Evolutionary conservation across 2,329 filamentous ascomycete genomes (phyloP).

Genomic region (Hansfordia pulvinata): DNA sequence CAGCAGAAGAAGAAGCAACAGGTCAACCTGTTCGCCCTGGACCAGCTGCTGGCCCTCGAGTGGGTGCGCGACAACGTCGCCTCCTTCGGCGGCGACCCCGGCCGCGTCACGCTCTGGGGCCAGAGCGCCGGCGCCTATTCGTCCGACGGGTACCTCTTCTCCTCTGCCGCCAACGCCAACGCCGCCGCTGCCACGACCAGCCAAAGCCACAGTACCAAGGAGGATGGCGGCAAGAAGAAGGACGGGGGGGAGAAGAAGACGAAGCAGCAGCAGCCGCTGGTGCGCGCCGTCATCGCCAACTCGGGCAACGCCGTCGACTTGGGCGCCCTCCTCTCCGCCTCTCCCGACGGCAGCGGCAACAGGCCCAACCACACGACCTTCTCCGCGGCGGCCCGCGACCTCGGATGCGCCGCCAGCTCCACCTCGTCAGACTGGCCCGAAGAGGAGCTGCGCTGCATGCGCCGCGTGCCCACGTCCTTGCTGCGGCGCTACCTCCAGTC

Average conservation of each 20-base stretch:
- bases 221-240: no score
- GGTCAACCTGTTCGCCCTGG: background rate
- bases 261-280: slow-evolving; percentile 13
- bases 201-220: no score
- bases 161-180: no score
- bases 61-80: slow-evolving; percentile 3
- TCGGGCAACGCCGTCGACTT: slow-evolving; percentile 21
- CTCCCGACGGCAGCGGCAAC: slow-evolving; percentile 4
- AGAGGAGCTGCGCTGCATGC: slow-evolving; percentile 13
- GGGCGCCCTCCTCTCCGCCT: no score
- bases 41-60: slow-evolving; percentile 1
- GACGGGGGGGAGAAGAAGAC: no score
- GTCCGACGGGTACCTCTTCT: slow-evolving; percentile 1
- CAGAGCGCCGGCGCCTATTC: slow-evolving; percentile 4
- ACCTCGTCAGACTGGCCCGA: no score
- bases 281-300: slow-evolving; percentile 19
- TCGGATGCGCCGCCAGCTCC: slow-evolving; percentile 11
- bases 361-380: slow-evolving; percentile 17
- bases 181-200: no score
- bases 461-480: slow-evolving; percentile 6
- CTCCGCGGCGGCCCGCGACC: slow-evolving; percentile 8
- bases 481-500: no score
- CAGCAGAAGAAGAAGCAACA: no score
- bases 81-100: background rate
- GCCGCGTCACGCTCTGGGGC: slow-evolving; percentile 3